Percentiles rank a stretch among this genome's conserved stretches.
Conservation (phyloP, 2,329 filamentous ascomycete species). For the Malbranchea cinnamomea region DNA sequence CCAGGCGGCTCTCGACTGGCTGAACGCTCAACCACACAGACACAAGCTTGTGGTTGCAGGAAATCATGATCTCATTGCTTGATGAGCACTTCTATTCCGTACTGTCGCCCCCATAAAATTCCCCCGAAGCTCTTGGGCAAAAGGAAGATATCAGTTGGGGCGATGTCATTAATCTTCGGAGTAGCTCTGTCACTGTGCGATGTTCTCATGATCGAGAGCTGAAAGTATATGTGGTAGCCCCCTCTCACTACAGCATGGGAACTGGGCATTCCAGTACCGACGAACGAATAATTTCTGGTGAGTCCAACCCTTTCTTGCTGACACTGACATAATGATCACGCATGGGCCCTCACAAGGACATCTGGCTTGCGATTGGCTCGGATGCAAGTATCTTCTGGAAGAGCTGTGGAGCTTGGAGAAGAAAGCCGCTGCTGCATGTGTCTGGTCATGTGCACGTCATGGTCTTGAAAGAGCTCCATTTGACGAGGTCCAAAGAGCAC, state of each 20-base stretch:
- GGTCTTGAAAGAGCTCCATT: conserved; percentile 52
- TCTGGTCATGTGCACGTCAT: conserved; percentile 66
- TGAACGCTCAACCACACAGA: conserved; percentile 50
- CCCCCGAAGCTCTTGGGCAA: no score
- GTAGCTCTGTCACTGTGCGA: conserved; percentile 42
- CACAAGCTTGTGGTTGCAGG: conserved; percentile 69
- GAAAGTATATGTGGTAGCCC: conserved; percentile 62
- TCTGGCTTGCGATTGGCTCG: conserved; percentile 38
- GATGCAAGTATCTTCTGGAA: conserved; percentile 49
- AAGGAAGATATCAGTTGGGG: no score
- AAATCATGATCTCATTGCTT: conserved; percentile 73
- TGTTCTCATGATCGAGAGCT: conserved; percentile 43
- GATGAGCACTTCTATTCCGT: no score
- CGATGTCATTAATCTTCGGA: conserved; percentile 56
- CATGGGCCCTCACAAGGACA: conserved; percentile 62
- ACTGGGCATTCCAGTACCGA: conserved; percentile 63
- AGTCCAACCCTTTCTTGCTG: conserved; percentile 47
- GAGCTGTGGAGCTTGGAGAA: conserved; percentile 50
- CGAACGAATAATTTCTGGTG: conserved; percentile 49
- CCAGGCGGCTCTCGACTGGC: conserved; percentile 62
- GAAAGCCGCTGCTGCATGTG: conserved; percentile 57
- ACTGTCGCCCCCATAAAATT: no score
- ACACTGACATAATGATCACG: conserved; percentile 61
- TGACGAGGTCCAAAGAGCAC: conserved; percentile 51
- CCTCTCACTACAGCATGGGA: conserved; percentile 55